Base-by-base conservation (phyloP, 495 filamentous ascomycete species). In the Penicillium chermesinum region DNA sequence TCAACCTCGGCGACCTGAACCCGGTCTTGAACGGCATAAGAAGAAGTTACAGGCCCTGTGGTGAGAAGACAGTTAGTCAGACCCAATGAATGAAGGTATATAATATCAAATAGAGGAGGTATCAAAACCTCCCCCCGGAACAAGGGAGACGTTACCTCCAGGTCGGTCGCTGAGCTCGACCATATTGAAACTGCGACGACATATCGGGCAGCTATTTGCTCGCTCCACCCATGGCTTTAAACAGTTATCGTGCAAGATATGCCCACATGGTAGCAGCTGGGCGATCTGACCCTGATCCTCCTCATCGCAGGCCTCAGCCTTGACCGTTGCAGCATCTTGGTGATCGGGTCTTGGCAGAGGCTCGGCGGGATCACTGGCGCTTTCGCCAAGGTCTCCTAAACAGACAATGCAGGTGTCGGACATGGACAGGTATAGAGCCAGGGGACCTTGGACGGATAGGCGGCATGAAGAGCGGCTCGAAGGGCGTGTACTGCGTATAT, bases 141-240 rank as follows among this genome's bases (percentile, higher is more conserved):
- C 36, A 38, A 38, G 49, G 38, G 27, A 12, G 36, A 75, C 80
- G 68, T n/a, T 78, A 94, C 89, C 88, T 75, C 84, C 85, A 62
- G 87, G 64, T 46, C 73, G 79, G 49, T 85, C 80, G 57, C 81
- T 86, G 44, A 96, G 83, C 60, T 91, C 82, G 45, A 97, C 94
- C 56, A 83, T 64, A 66, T 96, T 89, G 71, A 97, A 97, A 56
- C 74, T 84, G 58, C 85, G 84, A 47, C 93, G 87, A 65, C 93
- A 99, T 65, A 97, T 94, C 12, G 93, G 93, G 62, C 93, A 99
- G 62, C 89, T 96, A 68, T 97, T 99, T 46, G 94, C 91, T 60
- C 91, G 83, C 69, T 93, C 88, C 22, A 86, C 88, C 93, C 93
- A 99, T 48, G 88, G 87, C 56, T 84, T 83, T 48, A 99, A 70